Percentiles rank a stretch among this genome's conserved stretches.
phyloP scores from a whole-genome alignment of 2,329 filamentous ascomycete species.

The Shiraia sp. region DNA sequence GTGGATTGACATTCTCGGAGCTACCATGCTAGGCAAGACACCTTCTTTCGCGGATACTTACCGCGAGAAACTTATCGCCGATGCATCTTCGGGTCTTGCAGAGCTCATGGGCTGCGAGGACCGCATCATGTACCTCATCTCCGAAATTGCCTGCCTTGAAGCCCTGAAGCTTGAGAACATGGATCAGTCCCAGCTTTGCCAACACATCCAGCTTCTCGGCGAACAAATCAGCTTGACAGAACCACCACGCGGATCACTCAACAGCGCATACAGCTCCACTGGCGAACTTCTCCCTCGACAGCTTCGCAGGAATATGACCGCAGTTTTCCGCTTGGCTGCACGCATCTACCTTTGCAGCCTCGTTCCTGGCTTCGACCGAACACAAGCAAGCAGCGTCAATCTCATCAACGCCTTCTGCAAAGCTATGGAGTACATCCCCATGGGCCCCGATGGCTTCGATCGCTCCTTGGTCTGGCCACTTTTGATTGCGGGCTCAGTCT shows the following conservation, averaged over 20 bases:
- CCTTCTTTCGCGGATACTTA: conserved; percentile 95
- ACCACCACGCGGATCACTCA: conserved; percentile 51
- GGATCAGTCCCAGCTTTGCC: conserved; percentile 83
- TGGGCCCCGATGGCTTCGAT: conserved; percentile 81
- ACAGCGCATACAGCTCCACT: conserved; percentile 61
- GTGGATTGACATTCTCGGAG: conserved; percentile 97
- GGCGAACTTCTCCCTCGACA: conserved; percentile 81
- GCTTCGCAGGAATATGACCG: conserved; percentile 84
- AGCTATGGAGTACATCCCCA: conserved; percentile 79
- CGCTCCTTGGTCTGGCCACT: conserved; percentile 92
- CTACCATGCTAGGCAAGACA: conserved; percentile 85
- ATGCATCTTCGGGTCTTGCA: conserved; percentile 71
- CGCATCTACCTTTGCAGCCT: conserved; percentile 97
- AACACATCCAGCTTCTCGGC: conserved; percentile 85
- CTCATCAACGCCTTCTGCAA: conserved; percentile 78
- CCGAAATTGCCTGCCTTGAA: conserved; percentile 94
- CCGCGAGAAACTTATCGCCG: conserved; percentile 81
- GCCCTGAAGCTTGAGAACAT: conserved; percentile 78
- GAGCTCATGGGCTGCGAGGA: conserved; percentile 98
- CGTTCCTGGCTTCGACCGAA: conserved; percentile 82
- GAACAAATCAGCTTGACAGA: conserved; percentile 85
- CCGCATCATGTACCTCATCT: conserved; percentile 95
- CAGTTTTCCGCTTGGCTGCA: conserved; percentile 87
- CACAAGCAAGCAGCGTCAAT: conserved; percentile 72
- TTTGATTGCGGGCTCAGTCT: conserved; percentile 81